Base-by-base conservation (phyloP, 257 asterid genomes). In the Thymus mandschuricus region DNA sequence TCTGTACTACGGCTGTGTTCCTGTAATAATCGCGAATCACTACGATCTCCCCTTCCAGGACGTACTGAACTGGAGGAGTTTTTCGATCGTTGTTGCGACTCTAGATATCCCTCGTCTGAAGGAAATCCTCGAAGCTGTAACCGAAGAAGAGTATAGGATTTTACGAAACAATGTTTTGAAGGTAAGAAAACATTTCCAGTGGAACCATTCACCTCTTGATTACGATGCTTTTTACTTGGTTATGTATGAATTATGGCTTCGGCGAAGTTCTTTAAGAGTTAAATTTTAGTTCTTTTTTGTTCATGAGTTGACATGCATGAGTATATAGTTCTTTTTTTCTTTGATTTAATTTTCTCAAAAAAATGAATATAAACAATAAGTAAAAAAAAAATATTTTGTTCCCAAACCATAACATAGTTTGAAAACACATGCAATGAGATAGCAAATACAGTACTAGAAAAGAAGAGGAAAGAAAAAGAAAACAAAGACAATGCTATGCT, bases 21-120 rank as follows among this genome's bases (percentile, higher is more conserved):
- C 98, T 8, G 86, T 92, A 64, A 86, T 92, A 81, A 86, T 92
- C 10, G 93, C 98, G 70, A 89, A 90, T 75, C 96, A 92, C 74
- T 88, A 90, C 55, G 97, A 92, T 80, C 97, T 92, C 82, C 98
- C 98, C 6, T 92, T 88, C 60, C 79, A 86, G 33, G 98, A 92
- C 60, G 77, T 84, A 66, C 79, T 92, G 33, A 76, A 86, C 75
- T 92, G 98, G 97, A 79, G 78, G 68, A 86, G 89, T 11, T 90
- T 92, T 62, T 88, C 97, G 3, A 66, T 92, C 31, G 76, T 89
- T 29, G 83, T 92, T 44, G 87, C 98, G 54, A 90, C 98, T 0
- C 57, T 86, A 50, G 97, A 90, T 74, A 92, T 88, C 70, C 96
- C 96, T 58, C 77, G 82, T 63, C 75, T 92, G 75, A 92, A 90